Conservation (phyloP, 208 protist genomes). For the Wallacemonas collosoma region DNA sequence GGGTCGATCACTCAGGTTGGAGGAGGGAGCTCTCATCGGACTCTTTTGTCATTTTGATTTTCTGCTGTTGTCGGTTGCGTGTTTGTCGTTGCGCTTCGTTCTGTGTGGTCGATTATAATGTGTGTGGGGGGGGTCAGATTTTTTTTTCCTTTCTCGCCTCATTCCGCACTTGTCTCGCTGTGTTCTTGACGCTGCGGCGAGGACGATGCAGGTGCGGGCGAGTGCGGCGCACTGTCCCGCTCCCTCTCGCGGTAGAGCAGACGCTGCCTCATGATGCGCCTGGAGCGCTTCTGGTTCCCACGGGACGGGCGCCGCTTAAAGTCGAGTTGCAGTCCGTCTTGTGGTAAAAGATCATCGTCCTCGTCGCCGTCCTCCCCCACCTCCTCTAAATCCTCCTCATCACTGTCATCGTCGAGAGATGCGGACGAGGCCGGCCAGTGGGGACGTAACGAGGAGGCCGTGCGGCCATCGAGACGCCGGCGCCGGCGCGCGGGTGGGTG, state of each 20-base stretch:
- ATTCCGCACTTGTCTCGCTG: not conserved
- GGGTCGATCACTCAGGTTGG: too few species aligned
- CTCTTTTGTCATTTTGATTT: not conserved
- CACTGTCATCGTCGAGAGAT: not conserved
- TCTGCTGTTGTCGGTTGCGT: not conserved
- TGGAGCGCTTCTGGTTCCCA: conserved; percentile 32
- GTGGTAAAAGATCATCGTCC: not conserved
- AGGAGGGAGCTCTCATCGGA: too few species aligned
- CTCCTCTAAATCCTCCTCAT: conserved; percentile 1
- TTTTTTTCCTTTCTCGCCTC: not conserved
- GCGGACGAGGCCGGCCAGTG: not conserved
- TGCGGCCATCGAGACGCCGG: too few species aligned
- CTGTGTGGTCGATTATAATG: too few species aligned
- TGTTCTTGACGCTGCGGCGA: not conserved
- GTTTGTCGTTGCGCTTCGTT: too few species aligned
- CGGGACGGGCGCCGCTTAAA: conserved; percentile 36
- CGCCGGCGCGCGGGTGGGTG: too few species aligned
- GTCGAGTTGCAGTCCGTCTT: conserved; percentile 24
- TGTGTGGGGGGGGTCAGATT: too few species aligned
- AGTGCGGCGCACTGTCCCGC: not conserved
- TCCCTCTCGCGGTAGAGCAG: conserved; percentile 23
- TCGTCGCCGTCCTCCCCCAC: conserved; percentile 19
- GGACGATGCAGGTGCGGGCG: not conserved
- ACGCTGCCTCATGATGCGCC: conserved; percentile 48
- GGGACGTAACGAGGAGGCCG: too few species aligned